phyloP scores from a whole-genome alignment of 176 grass and related monocot species.

The Eragrostis nindensis region DNA sequence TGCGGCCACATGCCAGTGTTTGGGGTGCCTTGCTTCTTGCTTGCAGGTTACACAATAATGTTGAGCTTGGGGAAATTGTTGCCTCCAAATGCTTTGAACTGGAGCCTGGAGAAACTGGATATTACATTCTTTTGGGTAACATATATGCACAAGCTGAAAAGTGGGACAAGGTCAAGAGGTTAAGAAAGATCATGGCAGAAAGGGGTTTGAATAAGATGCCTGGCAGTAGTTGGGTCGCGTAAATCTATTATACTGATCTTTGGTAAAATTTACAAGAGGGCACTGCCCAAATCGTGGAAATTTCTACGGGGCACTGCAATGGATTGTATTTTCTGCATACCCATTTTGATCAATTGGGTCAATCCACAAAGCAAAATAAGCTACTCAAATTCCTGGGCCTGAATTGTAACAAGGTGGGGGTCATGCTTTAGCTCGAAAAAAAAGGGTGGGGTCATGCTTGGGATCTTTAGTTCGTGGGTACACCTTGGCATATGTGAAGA shows the following conservation, averaged over 20 bases:
- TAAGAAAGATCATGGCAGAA: conserved; percentile 64
- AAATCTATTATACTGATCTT: conserved; percentile 11
- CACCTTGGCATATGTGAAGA: background rate
- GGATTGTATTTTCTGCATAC: background rate
- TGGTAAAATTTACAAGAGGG: too few relatives aligned
- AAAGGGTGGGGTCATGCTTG: background rate
- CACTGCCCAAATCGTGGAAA: too few relatives aligned
- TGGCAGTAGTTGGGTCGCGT: conserved; percentile 63
- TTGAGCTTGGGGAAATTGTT: conserved; percentile 77
- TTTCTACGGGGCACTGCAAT: too few relatives aligned
- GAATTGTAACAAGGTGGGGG: conserved; percentile 1
- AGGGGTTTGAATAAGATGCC: conserved; percentile 65
- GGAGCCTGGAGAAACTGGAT: conserved; percentile 59
- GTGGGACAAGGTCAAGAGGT: conserved; percentile 63
- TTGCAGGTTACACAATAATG: conserved; percentile 70
- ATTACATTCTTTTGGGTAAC: conserved; percentile 75
- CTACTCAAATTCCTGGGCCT: background rate
- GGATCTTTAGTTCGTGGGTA: background rate
- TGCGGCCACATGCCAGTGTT: conserved; percentile 64
- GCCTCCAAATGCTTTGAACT: conserved; percentile 78
- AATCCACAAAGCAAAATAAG: background rate
- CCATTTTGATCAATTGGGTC: conserved; percentile 14
- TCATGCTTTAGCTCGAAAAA: background rate
- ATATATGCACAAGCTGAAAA: conserved; percentile 70
- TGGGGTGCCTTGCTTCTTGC: conserved; percentile 87